Evolutionary conservation across 306 rosid species (phyloP).

Genomic region (Prunus dulcis): DNA sequence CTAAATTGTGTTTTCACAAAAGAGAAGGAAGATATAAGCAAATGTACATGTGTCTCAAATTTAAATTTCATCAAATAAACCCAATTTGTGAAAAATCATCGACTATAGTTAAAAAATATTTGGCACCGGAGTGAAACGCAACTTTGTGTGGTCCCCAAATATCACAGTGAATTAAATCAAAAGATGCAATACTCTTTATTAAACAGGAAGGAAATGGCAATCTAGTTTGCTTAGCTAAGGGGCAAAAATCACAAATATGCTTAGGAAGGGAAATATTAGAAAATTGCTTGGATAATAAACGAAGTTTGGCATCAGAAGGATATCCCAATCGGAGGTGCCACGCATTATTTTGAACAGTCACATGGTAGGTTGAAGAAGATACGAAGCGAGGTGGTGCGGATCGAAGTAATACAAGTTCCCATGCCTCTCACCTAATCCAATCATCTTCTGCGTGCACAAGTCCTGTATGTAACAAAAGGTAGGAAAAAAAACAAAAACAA

Average conservation of each 20-base stretch:
- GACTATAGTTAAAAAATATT: too few relatives aligned
- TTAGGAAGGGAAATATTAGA: neutral
- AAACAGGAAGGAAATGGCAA: neutral
- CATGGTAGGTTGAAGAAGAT: neutral
- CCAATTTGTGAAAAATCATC: neutral
- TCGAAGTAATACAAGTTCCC: neutral
- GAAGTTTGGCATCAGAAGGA: neutral
- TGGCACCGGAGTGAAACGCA: neutral
- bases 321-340: neutral
- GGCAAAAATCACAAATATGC: neutral
- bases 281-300: neutral
- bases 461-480: neutral
- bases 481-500: neutral
- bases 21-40: neutral
- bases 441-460: neutral
- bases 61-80: neutral
- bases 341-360: neutral
- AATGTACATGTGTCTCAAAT: neutral
- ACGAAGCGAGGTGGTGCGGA: neutral
- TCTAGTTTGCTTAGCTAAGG: neutral
- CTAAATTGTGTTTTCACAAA: neutral
- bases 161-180: too few relatives aligned
- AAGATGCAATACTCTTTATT: neutral
- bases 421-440: neutral
- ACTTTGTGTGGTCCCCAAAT: neutral